Evolutionary conservation across 495 filamentous ascomycete species (phyloP).

Genomic region (Cenococcum geophilum): DNA sequence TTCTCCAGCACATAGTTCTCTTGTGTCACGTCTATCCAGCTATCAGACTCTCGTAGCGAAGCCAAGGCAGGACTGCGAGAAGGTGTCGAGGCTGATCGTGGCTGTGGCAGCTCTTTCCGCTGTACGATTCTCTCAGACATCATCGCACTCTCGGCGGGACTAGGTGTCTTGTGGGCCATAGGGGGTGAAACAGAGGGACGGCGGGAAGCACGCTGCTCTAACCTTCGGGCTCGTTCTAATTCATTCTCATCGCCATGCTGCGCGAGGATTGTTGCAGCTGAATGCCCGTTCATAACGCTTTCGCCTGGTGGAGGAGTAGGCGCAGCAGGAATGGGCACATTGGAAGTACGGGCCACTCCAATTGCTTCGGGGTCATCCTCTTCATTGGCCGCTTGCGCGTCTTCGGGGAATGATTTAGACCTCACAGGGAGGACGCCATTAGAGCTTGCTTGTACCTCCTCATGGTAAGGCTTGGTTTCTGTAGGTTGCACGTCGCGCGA

Average conservation of each 20-base stretch:
- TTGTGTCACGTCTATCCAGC: conserved; percentile 4
- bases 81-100: conserved; percentile 6
- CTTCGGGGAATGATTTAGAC: conserved; percentile 6
- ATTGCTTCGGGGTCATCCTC: conserved; percentile 20
- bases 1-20: not conserved
- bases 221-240: not conserved
- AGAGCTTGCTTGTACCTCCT: not conserved
- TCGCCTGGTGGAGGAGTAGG: conserved; percentile 14
- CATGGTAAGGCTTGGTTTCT: conserved; percentile 13
- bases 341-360: conserved; percentile 29
- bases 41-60: conserved; percentile 18
- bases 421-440: not conserved
- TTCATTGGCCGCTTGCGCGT: conserved; percentile 18
- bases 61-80: conserved; percentile 17
- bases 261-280: not conserved
- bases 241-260: conserved; percentile 9
- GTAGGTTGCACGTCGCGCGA: not conserved
- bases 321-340: conserved; percentile 24
- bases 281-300: conserved; percentile 4
- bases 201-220: conserved; percentile 11
- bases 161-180: conserved; percentile 15
- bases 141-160: conserved; percentile 13
- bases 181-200: conserved; percentile 10
- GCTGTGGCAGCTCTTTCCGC: conserved; percentile 3
- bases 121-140: conserved; percentile 8